These are phyloP conservation scores for Cercospora brassicicola DNA, from an alignment of 2,329 filamentous ascomycete species.

Conservation along the genomic window DNA sequence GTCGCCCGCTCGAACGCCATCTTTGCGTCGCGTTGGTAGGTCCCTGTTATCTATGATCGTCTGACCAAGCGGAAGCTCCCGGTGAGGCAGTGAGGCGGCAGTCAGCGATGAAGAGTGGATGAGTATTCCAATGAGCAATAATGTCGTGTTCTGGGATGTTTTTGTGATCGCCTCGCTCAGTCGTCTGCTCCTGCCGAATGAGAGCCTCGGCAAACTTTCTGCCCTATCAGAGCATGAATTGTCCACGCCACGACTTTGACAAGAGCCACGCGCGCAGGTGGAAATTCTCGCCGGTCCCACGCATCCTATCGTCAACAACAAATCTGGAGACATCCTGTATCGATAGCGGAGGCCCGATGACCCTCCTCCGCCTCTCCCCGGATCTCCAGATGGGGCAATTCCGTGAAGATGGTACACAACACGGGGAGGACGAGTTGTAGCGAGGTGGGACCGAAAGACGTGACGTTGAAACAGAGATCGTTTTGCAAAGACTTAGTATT, in stretches of 20 bases:
- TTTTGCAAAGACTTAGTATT: neutral
- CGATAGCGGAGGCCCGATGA: neutral
- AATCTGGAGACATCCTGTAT: neutral
- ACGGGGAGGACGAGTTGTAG: neutral
- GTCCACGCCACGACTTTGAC: neutral
- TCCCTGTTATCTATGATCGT: neutral
- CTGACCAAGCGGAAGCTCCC: neutral
- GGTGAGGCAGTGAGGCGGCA: neutral
- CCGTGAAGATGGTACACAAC: conserved; percentile 6
- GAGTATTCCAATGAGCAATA: neutral
- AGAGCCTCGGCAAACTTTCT: conserved; percentile 1
- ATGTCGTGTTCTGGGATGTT: neutral
- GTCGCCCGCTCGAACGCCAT: conserved; percentile 45
- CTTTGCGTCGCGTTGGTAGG: conserved; percentile 1
- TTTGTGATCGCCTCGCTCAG: neutral
- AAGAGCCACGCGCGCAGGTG: neutral
- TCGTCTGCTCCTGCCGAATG: neutral
- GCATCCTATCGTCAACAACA: neutral
- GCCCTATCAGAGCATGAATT: neutral
- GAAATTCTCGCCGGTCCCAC: neutral
- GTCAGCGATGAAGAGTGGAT: neutral
- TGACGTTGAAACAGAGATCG: conserved; percentile 11
- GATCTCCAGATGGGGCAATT: conserved; percentile 9
- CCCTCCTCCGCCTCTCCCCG: conserved; percentile 4
- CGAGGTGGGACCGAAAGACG: conserved; percentile 8